Conservation (phyloP, 2,329 filamentous ascomycete species). For the Capronia americana region DNA sequence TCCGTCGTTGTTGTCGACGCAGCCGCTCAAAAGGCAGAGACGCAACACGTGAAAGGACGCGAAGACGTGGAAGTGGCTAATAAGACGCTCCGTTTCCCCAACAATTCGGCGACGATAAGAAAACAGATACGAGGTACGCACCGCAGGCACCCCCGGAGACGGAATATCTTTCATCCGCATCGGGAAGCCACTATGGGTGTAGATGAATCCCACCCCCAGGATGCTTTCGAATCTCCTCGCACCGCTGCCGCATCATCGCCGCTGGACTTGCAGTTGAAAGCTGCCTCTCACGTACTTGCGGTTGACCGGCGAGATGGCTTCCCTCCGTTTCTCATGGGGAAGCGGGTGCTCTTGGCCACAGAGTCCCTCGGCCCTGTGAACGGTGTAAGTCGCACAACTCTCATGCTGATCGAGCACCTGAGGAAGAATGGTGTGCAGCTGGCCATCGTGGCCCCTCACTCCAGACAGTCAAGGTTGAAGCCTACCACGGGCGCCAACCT, state of each 20-base stretch:
- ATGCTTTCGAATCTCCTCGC: background rate
- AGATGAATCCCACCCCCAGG: background rate
- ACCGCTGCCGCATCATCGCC: background rate
- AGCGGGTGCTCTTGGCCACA: conserved; percentile 70
- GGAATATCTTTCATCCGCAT: conserved; percentile 5
- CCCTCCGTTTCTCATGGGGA: conserved; percentile 60
- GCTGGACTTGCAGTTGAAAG: background rate
- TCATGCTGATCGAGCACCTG: conserved; percentile 72
- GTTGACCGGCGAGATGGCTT: conserved; percentile 43
- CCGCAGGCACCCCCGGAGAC: background rate
- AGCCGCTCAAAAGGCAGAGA: conserved; percentile 8
- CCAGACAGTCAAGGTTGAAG: conserved; percentile 59
- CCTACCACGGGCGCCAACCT: conserved; percentile 43
- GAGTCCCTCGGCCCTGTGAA: conserved; percentile 76
- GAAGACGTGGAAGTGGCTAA: background rate
- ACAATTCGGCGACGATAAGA: conserved; percentile 6
- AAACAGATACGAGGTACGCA: background rate
- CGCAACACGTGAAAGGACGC: conserved; percentile 6
- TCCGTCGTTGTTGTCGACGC: background rate
- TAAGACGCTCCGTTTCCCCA: background rate
- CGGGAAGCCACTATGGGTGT: background rate
- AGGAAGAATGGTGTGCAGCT: conserved; percentile 68
- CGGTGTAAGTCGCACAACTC: conserved; percentile 73
- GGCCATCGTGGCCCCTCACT: conserved; percentile 69
- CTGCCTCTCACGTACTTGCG: background rate